Evolutionary conservation across 176 grass and related monocot genomes (phyloP).

Genomic region (Musa schizocarpa): DNA sequence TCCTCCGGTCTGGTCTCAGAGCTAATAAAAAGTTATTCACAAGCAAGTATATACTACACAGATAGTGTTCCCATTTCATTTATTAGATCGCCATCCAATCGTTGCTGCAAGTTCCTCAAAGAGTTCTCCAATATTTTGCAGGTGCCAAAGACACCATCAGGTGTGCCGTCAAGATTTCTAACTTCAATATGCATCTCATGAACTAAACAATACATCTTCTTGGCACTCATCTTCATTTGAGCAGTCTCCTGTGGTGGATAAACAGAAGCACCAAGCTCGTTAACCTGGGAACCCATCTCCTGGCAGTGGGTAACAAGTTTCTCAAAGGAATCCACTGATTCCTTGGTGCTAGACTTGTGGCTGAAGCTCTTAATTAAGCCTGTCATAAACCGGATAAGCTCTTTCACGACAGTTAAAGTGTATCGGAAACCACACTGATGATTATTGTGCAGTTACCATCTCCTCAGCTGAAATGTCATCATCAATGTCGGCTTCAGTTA

Average conservation of each 20-base stretch:
- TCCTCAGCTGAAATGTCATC: conserved; percentile 66
- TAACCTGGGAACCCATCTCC: conserved; percentile 56
- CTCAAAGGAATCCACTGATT: conserved; percentile 66
- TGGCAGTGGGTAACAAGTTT: conserved; percentile 50
- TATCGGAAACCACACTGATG: conserved; percentile 40
- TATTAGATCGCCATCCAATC: conserved; percentile 41
- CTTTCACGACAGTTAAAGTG: conserved; percentile 54
- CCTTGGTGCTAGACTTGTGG: conserved; percentile 26
- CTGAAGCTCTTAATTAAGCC: conserved; percentile 49
- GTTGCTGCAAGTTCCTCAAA: conserved; percentile 36
- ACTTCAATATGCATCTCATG: conserved; percentile 39
- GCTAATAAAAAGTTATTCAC: neutral
- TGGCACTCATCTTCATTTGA: conserved; percentile 45
- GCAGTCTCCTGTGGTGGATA: conserved; percentile 63
- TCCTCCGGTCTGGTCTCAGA: neutral
- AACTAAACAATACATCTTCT: conserved; percentile 25
- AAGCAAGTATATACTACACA: conserved; percentile 1
- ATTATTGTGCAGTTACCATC: conserved; percentile 42
- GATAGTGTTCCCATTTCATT: conserved; percentile 38
- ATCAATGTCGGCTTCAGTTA: conserved; percentile 43
- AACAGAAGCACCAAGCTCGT: conserved; percentile 64
- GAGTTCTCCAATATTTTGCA: conserved; percentile 46
- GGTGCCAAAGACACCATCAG: conserved; percentile 30
- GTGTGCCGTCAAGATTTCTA: conserved; percentile 30
- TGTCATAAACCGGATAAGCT: conserved; percentile 71